A percentile compares a stretch with the other conserved stretches of the same genome.
Conservation (phyloP, 139 green algal species). For the Asterochloris sp. region DNA sequence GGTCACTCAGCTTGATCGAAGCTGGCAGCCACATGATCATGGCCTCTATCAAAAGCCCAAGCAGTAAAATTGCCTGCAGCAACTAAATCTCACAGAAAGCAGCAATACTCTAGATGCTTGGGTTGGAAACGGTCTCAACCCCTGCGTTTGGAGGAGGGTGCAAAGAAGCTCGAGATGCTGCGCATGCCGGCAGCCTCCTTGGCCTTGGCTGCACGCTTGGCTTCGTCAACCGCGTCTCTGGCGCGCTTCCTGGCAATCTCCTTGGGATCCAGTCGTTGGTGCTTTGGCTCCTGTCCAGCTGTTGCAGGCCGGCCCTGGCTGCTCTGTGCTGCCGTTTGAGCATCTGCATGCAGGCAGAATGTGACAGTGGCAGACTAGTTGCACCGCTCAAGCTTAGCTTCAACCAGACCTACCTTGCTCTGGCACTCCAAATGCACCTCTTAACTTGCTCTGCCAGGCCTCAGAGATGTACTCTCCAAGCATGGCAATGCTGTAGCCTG, state of each 20-base stretch:
- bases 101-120: no score
- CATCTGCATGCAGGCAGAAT: neutral
- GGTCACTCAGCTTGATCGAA: no score
- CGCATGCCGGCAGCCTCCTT: slow-evolving; percentile 44
- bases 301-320: neutral
- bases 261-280: slow-evolving; percentile 39
- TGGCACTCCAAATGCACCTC: neutral
- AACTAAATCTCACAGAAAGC: no score
- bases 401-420: neutral
- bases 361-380: neutral
- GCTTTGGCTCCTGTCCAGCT: slow-evolving; percentile 13
- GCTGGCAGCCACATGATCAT: no score
- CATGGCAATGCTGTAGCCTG: slow-evolving; percentile 33
- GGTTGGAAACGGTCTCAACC: no score
- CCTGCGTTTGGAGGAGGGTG: neutral
- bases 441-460: slow-evolving; percentile 25
- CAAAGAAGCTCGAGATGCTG: slow-evolving; percentile 43
- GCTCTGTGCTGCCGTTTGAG: neutral
- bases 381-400: neutral
- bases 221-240: slow-evolving; percentile 18
- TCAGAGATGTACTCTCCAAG: slow-evolving; percentile 37
- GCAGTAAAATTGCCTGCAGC: no score
- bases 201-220: slow-evolving; percentile 31
- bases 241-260: slow-evolving; percentile 39
- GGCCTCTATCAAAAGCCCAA: no score